phyloP scores from a whole-genome alignment of 2,329 filamentous ascomycete genomes.

The Claviceps citrina region DNA sequence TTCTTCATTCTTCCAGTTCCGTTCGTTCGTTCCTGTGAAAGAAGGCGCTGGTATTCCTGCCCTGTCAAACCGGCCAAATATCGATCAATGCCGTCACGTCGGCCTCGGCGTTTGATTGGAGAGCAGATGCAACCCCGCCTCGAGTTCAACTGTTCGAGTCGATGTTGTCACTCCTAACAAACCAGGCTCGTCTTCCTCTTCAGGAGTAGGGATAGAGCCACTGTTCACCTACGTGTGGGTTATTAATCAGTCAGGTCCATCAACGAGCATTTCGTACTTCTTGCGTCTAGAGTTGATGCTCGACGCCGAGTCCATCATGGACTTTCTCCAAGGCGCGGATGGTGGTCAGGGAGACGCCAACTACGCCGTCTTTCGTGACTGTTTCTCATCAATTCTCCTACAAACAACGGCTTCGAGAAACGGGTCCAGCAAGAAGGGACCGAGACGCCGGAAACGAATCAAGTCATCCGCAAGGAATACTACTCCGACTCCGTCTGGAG shows the following conservation, averaged over 20 bases:
- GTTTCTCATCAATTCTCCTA: slow-evolving; percentile 25
- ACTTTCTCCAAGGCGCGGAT: background rate
- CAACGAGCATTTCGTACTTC: too few relatives aligned
- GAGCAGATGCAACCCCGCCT: background rate
- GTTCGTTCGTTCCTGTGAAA: background rate
- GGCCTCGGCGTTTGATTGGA: background rate
- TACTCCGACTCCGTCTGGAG: too few relatives aligned
- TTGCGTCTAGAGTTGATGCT: too few relatives aligned
- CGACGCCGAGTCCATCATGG: background rate
- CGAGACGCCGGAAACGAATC: slow-evolving; percentile 28
- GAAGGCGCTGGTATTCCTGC: background rate
- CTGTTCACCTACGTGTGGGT: too few relatives aligned
- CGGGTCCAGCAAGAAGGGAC: slow-evolving; percentile 13
- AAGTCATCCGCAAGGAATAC: slow-evolving; percentile 9
- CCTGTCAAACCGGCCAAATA: too few relatives aligned
- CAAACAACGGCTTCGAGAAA: background rate
- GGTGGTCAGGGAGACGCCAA: slow-evolving; percentile 8
- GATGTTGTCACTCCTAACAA: background rate
- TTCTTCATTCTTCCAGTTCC: too few relatives aligned
- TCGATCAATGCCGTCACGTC: too few relatives aligned
- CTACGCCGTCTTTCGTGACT: slow-evolving; percentile 54
- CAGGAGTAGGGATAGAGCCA: too few relatives aligned
- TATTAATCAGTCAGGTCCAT: too few relatives aligned
- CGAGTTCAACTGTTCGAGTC: background rate
- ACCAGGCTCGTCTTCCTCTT: too few relatives aligned